Base-by-base conservation (phyloP, 345 rosid species). In the Populus deltoides region DNA sequence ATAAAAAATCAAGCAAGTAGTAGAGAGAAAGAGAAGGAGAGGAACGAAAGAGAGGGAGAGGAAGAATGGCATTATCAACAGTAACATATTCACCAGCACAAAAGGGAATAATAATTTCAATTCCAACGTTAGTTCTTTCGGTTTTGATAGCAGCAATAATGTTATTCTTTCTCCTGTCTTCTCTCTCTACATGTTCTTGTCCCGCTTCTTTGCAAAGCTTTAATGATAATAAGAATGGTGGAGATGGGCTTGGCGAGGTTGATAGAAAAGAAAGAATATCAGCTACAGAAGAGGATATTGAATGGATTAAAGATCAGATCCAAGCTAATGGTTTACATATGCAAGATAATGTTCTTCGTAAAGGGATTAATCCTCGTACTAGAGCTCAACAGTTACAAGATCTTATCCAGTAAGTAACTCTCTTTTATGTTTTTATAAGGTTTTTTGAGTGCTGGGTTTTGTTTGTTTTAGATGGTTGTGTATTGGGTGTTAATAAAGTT, bases 331-430 rank as follows among this genome's bases (percentile, higher is more conserved):
- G 99, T 25, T 80, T 97, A 80, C 98, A 92, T 76, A 94, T 97
- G 99, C 93, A 87, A 76, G 89, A 90, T 24, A 97, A 92, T 87
- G 94, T 92, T 77, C 91, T 94, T 2, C 87, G 99, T 5, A 97
- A 97, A 77, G 99, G 98, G 70, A 97, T 97, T 27, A 97, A 94
- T 82, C 99, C 99, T 35, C 92, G 99, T 51, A 90, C 99, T 33
- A 84, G 99, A 55, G 95, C 87, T 82, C 97, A 94, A 78, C 99
- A 97, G 82, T 90, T 97, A 43, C 81, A 87, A 57, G 98, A 92
- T 92, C 98, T 94, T 43, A 73, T 68, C 49, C 87, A 89, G 99
- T 94, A 87, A 86, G 82, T 38, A 24, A n/a, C 75, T 49, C 57
- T 53, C 53, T 35, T 7, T 63, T 35, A 51, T 35, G 59, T 27